These are phyloP conservation scores for Lycium barbarum DNA, from an alignment of 257 asterid species.

Conservation along the genomic window DNA sequence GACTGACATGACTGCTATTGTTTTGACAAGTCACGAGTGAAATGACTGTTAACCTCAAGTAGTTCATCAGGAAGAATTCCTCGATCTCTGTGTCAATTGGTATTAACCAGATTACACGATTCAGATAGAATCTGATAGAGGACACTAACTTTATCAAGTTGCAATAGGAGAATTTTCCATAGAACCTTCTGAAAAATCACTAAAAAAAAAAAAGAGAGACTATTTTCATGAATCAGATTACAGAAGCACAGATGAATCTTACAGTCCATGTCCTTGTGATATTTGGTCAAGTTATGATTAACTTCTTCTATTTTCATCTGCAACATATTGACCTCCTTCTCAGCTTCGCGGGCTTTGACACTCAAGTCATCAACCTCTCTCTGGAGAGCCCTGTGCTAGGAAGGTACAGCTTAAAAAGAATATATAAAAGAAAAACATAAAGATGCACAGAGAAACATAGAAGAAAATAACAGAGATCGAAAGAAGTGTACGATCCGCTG, in stretches of 20 bases:
- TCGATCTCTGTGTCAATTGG: background rate
- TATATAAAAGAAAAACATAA: background rate
- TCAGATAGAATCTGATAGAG: slow-evolving; percentile 2
- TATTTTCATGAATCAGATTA: background rate
- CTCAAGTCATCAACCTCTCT: slow-evolving; percentile 80
- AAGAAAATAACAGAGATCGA: background rate
- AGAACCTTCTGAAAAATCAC: slow-evolving; percentile 22
- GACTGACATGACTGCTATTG: slow-evolving; percentile 16
- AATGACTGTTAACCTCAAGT: background rate
- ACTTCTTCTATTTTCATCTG: slow-evolving; percentile 82
- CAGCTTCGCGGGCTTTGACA: slow-evolving; percentile 78
- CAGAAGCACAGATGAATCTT: slow-evolving; percentile 42
- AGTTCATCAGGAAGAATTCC: background rate
- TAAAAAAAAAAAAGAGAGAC: background rate
- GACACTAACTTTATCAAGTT: slow-evolving; percentile 3
- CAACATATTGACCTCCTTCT: slow-evolving; percentile 75
- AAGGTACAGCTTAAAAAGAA: slow-evolving; percentile 34
- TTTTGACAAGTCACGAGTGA: background rate
- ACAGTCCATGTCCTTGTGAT: slow-evolving; percentile 82
- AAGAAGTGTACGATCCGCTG: background rate
- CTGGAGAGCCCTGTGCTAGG: slow-evolving; percentile 64
- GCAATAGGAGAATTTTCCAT: background rate
- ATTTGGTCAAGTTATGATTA: slow-evolving; percentile 70
- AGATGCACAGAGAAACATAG: background rate
- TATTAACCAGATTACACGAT: background rate